These are phyloP conservation scores for Beauveria brongniartii DNA, from an alignment of 2,329 filamentous ascomycete species.

Conservation along the genomic window DNA sequence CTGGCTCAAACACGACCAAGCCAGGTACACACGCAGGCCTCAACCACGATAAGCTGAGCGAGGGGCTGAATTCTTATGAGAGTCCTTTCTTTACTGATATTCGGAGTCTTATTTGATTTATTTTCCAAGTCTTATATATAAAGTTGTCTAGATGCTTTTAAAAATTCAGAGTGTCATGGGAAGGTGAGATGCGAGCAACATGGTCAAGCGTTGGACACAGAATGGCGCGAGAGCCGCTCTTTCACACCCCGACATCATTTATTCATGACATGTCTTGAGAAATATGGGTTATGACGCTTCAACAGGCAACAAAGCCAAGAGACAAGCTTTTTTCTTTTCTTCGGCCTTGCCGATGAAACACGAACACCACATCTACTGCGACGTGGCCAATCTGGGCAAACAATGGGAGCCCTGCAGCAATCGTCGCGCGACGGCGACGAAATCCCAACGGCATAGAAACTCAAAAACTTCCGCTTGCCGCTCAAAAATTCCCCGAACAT, in stretches of 20 bases:
- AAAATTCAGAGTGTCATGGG: neutral
- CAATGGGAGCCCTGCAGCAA: neutral
- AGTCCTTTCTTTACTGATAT: no score
- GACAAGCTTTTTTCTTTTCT: neutral
- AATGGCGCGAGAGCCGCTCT: neutral
- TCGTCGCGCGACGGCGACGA: neutral
- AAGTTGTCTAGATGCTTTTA: neutral
- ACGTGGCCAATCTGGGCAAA: neutral
- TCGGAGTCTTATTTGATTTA: neutral
- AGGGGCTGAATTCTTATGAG: neutral
- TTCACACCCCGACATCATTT: neutral
- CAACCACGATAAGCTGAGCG: neutral
- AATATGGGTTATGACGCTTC: neutral
- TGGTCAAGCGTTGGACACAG: no score
- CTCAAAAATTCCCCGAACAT: no score
- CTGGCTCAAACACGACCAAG: conserved; percentile 6
- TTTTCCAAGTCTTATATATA: neutral
- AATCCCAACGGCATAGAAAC: no score
- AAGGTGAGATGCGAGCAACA: neutral
- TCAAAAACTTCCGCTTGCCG: no score
- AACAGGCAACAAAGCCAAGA: neutral
- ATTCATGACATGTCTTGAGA: neutral
- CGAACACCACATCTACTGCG: neutral
- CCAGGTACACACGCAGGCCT: neutral
- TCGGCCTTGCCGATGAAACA: neutral